phyloP scores from a whole-genome alignment of 2,329 filamentous ascomycete genomes.

The Clonostachys sp. region DNA sequence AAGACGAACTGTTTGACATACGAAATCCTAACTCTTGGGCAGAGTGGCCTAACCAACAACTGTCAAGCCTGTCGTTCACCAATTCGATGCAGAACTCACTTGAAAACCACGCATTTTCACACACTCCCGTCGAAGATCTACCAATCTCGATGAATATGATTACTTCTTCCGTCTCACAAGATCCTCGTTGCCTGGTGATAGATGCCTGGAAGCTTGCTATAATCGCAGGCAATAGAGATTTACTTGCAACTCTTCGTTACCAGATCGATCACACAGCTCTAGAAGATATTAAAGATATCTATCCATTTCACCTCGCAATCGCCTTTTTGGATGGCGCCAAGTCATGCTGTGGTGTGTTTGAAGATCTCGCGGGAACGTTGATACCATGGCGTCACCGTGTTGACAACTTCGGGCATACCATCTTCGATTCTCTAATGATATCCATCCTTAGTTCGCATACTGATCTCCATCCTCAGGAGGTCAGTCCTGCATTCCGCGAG shows the following conservation, averaged over 20 bases:
- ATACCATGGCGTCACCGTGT: neutral
- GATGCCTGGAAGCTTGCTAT: neutral
- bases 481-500: neutral
- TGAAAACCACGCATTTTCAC: neutral
- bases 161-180: neutral
- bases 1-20: neutral
- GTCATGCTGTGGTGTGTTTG: neutral
- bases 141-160: neutral
- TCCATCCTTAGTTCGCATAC: neutral
- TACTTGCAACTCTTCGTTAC: neutral
- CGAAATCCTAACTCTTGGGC: too few relatives aligned
- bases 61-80: neutral
- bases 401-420: neutral
- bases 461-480: neutral
- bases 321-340: neutral
- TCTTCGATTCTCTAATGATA: neutral
- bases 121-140: neutral
- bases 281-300: neutral
- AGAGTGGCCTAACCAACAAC: too few relatives aligned
- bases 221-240: neutral
- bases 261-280: fast-evolving
- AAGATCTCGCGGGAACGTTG: neutral
- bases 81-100: neutral
- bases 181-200: neutral
- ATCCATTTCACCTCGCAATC: neutral